phyloP scores from a whole-genome alignment of 176 grass and related monocot species.

The Eragrostis curvula region DNA sequence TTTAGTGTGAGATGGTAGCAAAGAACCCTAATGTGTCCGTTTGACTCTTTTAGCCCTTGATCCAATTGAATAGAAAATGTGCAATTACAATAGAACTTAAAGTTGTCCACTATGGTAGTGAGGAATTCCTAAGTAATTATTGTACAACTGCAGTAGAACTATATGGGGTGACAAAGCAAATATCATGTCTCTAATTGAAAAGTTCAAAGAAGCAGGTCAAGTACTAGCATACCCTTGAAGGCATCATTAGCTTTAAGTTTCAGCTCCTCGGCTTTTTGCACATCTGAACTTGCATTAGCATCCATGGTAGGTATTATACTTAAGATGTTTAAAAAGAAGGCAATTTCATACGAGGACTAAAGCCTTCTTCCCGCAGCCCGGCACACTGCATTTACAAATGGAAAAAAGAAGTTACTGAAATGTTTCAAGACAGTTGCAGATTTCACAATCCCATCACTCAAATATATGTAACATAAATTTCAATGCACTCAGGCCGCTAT shows the following conservation, averaged over 20 bases:
- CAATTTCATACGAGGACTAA: constrained; percentile 9
- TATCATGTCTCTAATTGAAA: background rate
- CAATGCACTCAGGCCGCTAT: background rate
- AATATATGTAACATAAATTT: background rate
- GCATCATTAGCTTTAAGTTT: constrained; percentile 81
- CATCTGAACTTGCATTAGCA: constrained; percentile 54
- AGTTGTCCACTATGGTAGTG: constrained; percentile 22
- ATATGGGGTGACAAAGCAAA: background rate
- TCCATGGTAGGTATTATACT: constrained; percentile 45
- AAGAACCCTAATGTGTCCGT: constrained; percentile 51
- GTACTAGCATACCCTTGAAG: constrained; percentile 71
- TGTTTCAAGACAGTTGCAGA: background rate
- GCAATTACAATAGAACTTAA: constrained; percentile 50
- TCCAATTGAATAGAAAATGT: constrained; percentile 28
- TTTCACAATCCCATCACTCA: background rate
- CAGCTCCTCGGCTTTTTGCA: constrained; percentile 73
- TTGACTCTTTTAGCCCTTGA: constrained; percentile 47
- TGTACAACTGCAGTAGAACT: constrained; percentile 46
- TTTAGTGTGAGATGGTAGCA: constrained; percentile 46
- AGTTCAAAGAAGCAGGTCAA: background rate
- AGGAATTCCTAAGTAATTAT: constrained; percentile 29
- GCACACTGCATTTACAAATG: constrained; percentile 10
- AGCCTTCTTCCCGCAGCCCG: background rate
- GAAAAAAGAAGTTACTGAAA: constrained; percentile 21
- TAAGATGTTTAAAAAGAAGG: constrained; percentile 4